Conservation (phyloP, 2,329 filamentous ascomycete genomes). For the Clarireedia homoeocarpa region DNA sequence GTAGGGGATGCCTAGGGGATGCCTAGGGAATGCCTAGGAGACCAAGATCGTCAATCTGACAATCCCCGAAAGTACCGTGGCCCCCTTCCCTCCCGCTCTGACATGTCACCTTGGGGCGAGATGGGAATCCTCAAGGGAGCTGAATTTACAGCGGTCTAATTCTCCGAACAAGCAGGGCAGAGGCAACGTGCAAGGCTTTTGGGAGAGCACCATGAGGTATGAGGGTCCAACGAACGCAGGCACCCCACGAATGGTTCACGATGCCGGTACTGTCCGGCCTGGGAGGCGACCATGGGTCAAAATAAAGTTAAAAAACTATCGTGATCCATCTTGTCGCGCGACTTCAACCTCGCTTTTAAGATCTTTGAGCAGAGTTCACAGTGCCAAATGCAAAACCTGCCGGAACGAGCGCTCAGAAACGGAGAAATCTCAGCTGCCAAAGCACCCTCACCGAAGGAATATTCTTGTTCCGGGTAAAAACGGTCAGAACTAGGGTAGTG, state of each 20-base stretch:
- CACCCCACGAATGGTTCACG: slow-evolving; percentile 26
- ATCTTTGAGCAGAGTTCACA: background rate
- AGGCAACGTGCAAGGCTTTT: slow-evolving; percentile 8
- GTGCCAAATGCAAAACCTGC: background rate
- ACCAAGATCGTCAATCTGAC: slow-evolving; percentile 19
- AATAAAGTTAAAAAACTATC: slow-evolving; percentile 9
- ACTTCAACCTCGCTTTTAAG: slow-evolving; percentile 5
- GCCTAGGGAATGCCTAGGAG: background rate
- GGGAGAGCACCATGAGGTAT: slow-evolving; percentile 4
- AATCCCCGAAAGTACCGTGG: slow-evolving; percentile 13
- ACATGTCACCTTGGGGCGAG: slow-evolving; percentile 18
- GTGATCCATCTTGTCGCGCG: slow-evolving; percentile 1
- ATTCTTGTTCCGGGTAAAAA: slow-evolving; percentile 6
- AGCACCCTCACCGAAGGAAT: background rate
- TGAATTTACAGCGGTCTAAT: slow-evolving; percentile 24
- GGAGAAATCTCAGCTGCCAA: too few relatives aligned
- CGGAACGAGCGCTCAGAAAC: background rate
- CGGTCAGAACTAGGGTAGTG: slow-evolving; percentile 3
- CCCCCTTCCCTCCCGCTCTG: slow-evolving; percentile 15
- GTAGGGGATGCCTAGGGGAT: background rate
- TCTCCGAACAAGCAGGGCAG: slow-evolving; percentile 7
- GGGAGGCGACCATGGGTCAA: slow-evolving; percentile 19
- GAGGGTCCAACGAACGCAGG: slow-evolving; percentile 15
- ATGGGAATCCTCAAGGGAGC: slow-evolving; percentile 20
- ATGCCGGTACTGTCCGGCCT: slow-evolving; percentile 18